Conservation (phyloP, 129 eudicot genomes). For the Tanacetum coccineum region DNA sequence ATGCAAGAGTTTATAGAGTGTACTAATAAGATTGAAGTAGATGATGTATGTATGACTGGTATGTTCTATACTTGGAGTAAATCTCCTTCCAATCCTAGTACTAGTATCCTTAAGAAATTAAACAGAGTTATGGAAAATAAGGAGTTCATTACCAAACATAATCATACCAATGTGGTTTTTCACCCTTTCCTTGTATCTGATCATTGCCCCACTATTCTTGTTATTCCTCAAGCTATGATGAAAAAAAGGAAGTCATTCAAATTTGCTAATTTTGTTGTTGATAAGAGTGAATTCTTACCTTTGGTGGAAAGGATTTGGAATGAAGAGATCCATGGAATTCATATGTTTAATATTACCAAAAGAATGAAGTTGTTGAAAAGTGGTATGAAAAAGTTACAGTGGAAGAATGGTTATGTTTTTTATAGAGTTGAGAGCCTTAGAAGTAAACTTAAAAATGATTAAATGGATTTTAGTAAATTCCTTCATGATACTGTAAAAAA, state of each 20-base stretch:
- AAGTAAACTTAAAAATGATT: not conserved
- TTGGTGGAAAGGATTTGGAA: not conserved
- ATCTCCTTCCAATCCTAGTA: no score
- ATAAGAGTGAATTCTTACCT: not conserved
- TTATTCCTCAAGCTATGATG: not conserved
- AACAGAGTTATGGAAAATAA: no score
- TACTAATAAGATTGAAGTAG: no score
- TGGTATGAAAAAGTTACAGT: no score
- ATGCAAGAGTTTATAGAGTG: no score
- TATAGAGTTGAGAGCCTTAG: not conserved
- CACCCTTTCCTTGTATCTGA: not conserved
- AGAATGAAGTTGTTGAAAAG: not conserved
- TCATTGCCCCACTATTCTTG: not conserved
- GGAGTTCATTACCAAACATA: no score
- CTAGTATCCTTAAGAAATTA: no score
- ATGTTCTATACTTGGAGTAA: no score
- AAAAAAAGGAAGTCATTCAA: no score
- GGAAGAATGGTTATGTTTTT: not conserved
- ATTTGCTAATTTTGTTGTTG: not conserved
- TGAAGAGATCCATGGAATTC: not conserved
- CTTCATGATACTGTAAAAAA: not conserved
- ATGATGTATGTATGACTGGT: no score
- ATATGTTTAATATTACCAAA: not conserved
- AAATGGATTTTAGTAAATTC: no score
- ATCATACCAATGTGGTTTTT: no score